Base-by-base conservation (phyloP, 116 monocot species). In the Thalassia testudinum region DNA sequence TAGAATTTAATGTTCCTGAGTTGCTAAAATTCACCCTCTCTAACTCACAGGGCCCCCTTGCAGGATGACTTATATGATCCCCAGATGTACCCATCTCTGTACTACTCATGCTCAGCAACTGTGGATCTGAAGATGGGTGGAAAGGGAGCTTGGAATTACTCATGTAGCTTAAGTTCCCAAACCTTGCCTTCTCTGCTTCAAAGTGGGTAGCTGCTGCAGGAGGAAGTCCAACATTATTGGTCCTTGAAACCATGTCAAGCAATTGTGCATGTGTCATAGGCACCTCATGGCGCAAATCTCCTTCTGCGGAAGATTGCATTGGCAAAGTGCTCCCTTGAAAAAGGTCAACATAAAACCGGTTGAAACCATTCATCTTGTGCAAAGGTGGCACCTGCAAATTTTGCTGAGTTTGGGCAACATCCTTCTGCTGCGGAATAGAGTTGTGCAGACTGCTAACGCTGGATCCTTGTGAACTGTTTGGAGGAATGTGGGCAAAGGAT, bases 231-330 rank as follows among this genome's bases (percentile, higher is more conserved):
- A 34, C 30, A 34, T 34, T 34, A 34, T 34, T 34, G 30, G 30
- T 16, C 45, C 45, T 45, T 15, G 45, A 45, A 20, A 45, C 45
- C 45, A 45, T 45, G 15, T 45, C 45, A 45, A 45, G 45, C 15
- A 20, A 5, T 20, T 45, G 45, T 6, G 45, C 45, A 45, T 45
- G 45, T 45, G 45, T 45, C 45, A 45, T 45, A 6, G 45, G 45
- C 45, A 45, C 45, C 15, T 45, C 45, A 2, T 1, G 45, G 19
- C 19, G 15, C 45, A 15, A 45, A 16, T 20, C 15, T 45, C 45
- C 19, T 6, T 3, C 2, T 2, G 15, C 2, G 4, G 45, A 15
- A 15, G 45, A 2, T 45, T 16, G 18, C 15, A n/a, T 45, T 20
- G 19, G 18, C 19, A n/a, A 2, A n/a, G 4, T 45, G 15, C 45